Evolutionary conservation across 192 early-diverging fungal genomes (phyloP), one percentile per base, ranked within the genome.

Genomic region (Funneliformis mosseae): DNA sequence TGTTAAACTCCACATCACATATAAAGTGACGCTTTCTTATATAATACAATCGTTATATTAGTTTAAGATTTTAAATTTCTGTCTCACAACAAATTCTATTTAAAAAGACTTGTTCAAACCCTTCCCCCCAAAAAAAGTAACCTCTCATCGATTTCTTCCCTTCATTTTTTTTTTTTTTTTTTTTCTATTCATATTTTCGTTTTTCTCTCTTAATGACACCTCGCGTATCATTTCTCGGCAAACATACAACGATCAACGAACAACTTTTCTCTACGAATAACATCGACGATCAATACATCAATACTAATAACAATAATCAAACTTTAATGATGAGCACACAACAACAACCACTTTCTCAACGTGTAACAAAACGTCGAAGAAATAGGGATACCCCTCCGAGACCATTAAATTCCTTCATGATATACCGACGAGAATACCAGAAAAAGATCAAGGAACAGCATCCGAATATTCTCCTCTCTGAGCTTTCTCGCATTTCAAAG

Each of bases 361-460:
- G 77, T 23, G 23, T 27, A 2, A 38, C 77, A 39, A 78, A 78
- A 68, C 77, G 77, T 46, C 63, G 77, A 27, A 23, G 77, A 46
- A 78, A 78, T 50, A n/a, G 77, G 0, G 77, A 78, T 45, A 78
- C 77, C 38, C 77, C 77, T 1, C 77, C 77, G 1, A 18, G 77
- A 38, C 77, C 77, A 3, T 68, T 78, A 46, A 78, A 78, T 21
- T 78, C 77, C 12, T 78, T 78, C 14, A 78, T 78, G 77, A 78
- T 78, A 38, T 78, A 78, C 18, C 77, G 77, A 45, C n/a, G 77
- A 39, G 77, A 78, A 33, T 78, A 48, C 68, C 77, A 78, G 38
- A 66, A 78, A 62, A 66, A 63, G 25, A 78, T 78, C 39, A 78
- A 78, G 14, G 77, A 78, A 69, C 60, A 78, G 28, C 23, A 78